Evolutionary conservation across 139 green algal species (phyloP).

Genomic region (Desmodesmus armatus): DNA sequence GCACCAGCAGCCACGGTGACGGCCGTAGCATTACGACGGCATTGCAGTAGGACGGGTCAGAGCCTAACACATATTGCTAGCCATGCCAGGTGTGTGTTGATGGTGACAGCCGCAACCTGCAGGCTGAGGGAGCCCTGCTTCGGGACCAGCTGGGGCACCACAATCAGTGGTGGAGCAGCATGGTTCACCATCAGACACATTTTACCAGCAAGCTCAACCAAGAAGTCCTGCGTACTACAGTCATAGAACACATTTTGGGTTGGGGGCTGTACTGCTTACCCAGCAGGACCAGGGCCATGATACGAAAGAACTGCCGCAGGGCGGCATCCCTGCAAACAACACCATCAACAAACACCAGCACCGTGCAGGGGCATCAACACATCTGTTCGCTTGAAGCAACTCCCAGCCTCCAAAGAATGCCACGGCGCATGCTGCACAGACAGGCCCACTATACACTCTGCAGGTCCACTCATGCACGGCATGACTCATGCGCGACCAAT

Average conservation of each 20-base stretch:
- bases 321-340: conserved; percentile 49
- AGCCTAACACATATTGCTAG: neutral
- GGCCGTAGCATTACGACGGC: too few species aligned
- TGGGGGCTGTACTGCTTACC: conserved; percentile 40
- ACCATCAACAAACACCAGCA: neutral
- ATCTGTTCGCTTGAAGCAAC: neutral
- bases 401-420: neutral
- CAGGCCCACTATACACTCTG: neutral
- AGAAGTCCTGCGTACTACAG: neutral
- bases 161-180: too few species aligned
- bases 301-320: conserved; percentile 63
- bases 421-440: neutral
- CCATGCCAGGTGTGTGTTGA: neutral
- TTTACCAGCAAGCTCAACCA: neutral
- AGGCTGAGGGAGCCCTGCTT: too few species aligned
- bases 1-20: too few species aligned
- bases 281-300: conserved; percentile 62
- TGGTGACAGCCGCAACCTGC: neutral
- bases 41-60: too few species aligned
- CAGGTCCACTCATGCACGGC: neutral
- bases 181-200: too few species aligned
- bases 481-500: neutral
- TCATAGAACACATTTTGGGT: neutral
- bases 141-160: too few species aligned
- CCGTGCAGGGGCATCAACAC: neutral